These are phyloP conservation scores for Didymella segeticola DNA, from an alignment of 2,329 filamentous ascomycete species.

Conservation along the genomic window DNA sequence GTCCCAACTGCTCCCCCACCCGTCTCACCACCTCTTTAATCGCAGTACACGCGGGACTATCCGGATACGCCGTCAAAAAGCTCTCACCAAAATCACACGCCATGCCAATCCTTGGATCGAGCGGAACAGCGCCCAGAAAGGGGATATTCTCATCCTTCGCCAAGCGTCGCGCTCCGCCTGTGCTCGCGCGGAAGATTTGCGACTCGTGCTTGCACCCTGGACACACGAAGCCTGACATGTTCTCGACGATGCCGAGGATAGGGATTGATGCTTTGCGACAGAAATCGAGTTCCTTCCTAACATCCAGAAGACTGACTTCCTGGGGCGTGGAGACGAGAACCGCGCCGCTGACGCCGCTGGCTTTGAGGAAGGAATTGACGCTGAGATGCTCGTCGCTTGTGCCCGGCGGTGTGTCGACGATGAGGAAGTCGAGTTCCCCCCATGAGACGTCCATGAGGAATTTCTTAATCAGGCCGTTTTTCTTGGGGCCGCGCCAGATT, in stretches of 20 bases:
- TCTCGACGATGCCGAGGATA: conserved; percentile 90
- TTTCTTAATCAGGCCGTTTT: conserved; percentile 97
- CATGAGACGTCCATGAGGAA: conserved; percentile 98
- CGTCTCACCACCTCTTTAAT: conserved; percentile 80
- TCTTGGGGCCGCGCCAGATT: conserved; percentile 97
- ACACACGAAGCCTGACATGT: conserved; percentile 97
- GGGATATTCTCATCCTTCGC: conserved; percentile 87
- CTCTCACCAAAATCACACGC: conserved; percentile 97
- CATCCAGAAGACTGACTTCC: conserved; percentile 89
- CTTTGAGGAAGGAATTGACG: conserved; percentile 89
- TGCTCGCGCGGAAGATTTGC: conserved; percentile 90
- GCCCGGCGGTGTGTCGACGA: conserved; percentile 94
- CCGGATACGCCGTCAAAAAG: conserved; percentile 91
- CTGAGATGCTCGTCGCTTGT: conserved; percentile 95
- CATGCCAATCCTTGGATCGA: conserved; percentile 95
- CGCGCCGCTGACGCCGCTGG: conserved; percentile 90
- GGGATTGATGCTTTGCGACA: conserved; percentile 92
- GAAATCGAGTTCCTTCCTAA: conserved; percentile 97
- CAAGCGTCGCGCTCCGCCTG: conserved; percentile 80
- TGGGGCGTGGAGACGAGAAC: conserved; percentile 94
- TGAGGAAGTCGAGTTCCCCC: conserved; percentile 90
- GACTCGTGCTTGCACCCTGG: conserved; percentile 81
- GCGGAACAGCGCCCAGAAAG: conserved; percentile 86
- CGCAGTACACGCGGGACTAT: conserved; percentile 87
- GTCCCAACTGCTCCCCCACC: conserved; percentile 60